Evolutionary conservation across 2,329 filamentous ascomycete genomes (phyloP).

Genomic region (Calonectria naviculata): DNA sequence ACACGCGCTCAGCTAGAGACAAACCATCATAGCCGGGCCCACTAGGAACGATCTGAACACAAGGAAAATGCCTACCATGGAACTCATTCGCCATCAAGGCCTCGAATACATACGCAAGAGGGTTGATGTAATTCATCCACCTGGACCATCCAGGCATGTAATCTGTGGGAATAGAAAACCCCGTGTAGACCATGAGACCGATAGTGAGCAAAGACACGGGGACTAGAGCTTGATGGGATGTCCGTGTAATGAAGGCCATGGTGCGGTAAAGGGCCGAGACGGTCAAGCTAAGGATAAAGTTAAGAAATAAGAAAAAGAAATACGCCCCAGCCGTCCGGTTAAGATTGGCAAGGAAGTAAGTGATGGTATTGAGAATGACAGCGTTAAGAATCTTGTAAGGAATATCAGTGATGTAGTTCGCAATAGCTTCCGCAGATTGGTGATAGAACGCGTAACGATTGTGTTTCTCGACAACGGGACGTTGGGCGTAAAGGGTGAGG

Average conservation of each 20-base stretch:
- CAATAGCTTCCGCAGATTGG: constrained; percentile 43
- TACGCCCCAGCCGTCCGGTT: constrained; percentile 54
- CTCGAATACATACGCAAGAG: constrained; percentile 74
- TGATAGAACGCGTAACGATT: constrained; percentile 48
- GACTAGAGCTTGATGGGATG: constrained; percentile 46
- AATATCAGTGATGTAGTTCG: constrained; percentile 51
- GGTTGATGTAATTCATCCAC: constrained; percentile 75
- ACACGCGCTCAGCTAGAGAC: not conserved
- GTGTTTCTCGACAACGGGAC: constrained; percentile 49
- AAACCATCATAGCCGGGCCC: constrained; percentile 10
- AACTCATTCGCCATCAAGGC: constrained; percentile 75
- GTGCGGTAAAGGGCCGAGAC: constrained; percentile 71
- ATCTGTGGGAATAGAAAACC: constrained; percentile 53
- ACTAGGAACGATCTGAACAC: constrained; percentile 16
- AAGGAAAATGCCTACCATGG: constrained; percentile 31
- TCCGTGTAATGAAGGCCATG: constrained; percentile 7
- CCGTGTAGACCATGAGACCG: constrained; percentile 52
- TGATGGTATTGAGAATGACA: constrained; percentile 53
- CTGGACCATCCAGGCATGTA: constrained; percentile 71
- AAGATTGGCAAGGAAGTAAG: constrained; percentile 60
- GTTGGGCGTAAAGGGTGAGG: constrained; percentile 46
- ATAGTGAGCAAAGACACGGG: constrained; percentile 48
- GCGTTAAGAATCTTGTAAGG: constrained; percentile 52
- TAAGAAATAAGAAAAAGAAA: too few species aligned
- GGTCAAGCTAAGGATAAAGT: constrained; percentile 56